phyloP scores from a whole-genome alignment of 2,329 filamentous ascomycete species.

The Curvularia hawaiiensis region DNA sequence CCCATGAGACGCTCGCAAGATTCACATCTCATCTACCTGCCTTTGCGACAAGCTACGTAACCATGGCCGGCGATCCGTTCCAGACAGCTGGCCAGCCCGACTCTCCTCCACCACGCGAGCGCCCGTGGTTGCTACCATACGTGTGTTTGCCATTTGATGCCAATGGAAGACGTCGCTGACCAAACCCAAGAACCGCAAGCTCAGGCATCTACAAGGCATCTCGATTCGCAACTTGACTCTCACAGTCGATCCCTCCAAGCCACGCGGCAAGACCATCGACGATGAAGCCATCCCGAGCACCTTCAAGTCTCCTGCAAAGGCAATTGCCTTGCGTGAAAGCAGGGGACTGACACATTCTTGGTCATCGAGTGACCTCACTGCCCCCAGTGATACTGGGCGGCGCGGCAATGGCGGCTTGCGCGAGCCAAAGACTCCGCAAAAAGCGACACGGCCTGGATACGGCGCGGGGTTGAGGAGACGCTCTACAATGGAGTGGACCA shows the following conservation, averaged over 20 bases:
- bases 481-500: constrained; percentile 68
- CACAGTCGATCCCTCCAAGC: constrained; percentile 53
- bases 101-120: constrained; percentile 35
- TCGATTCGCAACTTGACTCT: constrained; percentile 86
- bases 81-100: constrained; percentile 18
- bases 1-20: constrained; percentile 8
- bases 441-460: constrained; percentile 40
- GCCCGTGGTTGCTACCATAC: constrained; percentile 47
- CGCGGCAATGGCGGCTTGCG: constrained; percentile 30
- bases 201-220: constrained; percentile 86
- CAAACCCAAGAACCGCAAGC: constrained; percentile 73
- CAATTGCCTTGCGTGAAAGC: constrained; percentile 58
- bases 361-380: constrained; percentile 61
- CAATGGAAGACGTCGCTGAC: not conserved
- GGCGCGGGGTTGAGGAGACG: constrained; percentile 55
- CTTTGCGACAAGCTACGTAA: constrained; percentile 21
- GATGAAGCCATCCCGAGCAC: constrained; percentile 74
- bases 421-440: constrained; percentile 27
- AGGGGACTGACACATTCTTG: constrained; percentile 61
- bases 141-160: constrained; percentile 25
- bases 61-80: constrained; percentile 29
- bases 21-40: not conserved
- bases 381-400: constrained; percentile 29
- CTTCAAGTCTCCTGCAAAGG: constrained; percentile 70
- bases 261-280: constrained; percentile 69